Evolutionary conservation across 2,329 filamentous ascomycete genomes (phyloP).

Genomic region (Fusarium sp.): DNA sequence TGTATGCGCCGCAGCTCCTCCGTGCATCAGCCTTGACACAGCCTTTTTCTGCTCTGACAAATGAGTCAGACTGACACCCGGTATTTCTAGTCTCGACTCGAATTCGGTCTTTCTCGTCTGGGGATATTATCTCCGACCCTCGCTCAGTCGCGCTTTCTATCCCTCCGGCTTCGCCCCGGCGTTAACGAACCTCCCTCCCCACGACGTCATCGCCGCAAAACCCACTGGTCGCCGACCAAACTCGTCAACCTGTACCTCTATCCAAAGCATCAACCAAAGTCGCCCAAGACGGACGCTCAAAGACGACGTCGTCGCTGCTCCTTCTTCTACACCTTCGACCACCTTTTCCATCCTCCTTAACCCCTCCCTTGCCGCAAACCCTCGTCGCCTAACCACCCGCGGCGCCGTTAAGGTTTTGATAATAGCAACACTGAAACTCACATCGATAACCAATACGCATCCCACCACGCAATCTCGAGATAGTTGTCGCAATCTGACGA

Average conservation of each 20-base stretch:
- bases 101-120: slow-evolving; percentile 33
- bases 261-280: slow-evolving; percentile 47
- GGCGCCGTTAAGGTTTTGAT: slow-evolving; percentile 23
- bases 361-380: slow-evolving; percentile 33
- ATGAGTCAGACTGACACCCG: slow-evolving; percentile 41
- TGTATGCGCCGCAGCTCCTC: slow-evolving; percentile 40
- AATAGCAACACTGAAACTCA: slow-evolving; percentile 37
- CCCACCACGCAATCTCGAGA: slow-evolving; percentile 47
- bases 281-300: slow-evolving; percentile 63
- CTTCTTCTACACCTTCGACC: slow-evolving; percentile 63
- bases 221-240: slow-evolving; percentile 32
- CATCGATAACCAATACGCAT: slow-evolving; percentile 27
- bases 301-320: slow-evolving; percentile 58
- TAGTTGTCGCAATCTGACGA: slow-evolving; percentile 39
- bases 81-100: slow-evolving; percentile 31
- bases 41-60: slow-evolving; percentile 7
- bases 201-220: slow-evolving; percentile 47
- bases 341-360: slow-evolving; percentile 67
- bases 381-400: slow-evolving; percentile 11
- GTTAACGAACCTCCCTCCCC: slow-evolving; percentile 40
- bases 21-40: slow-evolving; percentile 22
- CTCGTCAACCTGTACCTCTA: slow-evolving; percentile 37
- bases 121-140: slow-evolving; percentile 41
- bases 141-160: slow-evolving; percentile 34
- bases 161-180: slow-evolving; percentile 40